Conservation (phyloP, 305 asterid species). For the Andrographis paniculata region DNA sequence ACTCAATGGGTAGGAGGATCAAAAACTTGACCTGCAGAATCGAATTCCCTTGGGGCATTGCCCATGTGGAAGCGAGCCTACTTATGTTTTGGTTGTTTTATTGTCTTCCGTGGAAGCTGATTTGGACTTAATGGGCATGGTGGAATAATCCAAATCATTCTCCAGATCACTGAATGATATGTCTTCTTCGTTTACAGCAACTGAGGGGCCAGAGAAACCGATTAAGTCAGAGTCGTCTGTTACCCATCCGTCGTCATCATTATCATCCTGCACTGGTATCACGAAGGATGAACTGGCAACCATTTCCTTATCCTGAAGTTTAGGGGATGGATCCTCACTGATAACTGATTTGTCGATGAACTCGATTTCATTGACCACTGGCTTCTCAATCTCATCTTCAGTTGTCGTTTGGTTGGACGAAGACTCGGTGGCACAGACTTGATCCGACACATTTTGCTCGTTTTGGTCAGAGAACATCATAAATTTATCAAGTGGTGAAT, state of each 20-base stretch:
- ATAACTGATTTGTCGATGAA: constrained; percentile 46
- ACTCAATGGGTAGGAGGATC: not conserved
- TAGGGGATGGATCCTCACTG: constrained; percentile 40
- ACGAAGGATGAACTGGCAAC: constrained; percentile 31
- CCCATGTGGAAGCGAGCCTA: constrained; percentile 6
- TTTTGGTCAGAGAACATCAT: constrained; percentile 34
- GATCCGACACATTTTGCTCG: constrained; percentile 8
- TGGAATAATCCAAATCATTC: constrained; percentile 69
- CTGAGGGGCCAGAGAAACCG: constrained; percentile 37
- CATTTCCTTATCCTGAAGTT: constrained; percentile 37
- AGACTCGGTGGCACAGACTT: constrained; percentile 27
- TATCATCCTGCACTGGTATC: constrained; percentile 19
- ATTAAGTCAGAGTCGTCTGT: constrained; percentile 67
- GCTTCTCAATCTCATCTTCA: constrained; percentile 44
- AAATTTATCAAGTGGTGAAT: constrained; percentile 37
- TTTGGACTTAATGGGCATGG: constrained; percentile 41
- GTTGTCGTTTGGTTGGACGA: constrained; percentile 22
- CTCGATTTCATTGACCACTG: constrained; percentile 34
- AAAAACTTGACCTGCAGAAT: not conserved
- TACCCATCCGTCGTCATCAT: constrained; percentile 68
- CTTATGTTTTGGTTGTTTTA: constrained; percentile 22
- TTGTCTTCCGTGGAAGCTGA: constrained; percentile 18
- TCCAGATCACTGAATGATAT: constrained; percentile 96
- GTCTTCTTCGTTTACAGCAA: constrained; percentile 64
- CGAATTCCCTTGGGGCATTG: not conserved